Percentiles rank a stretch among this genome's conserved stretches.
phyloP scores from a whole-genome alignment of 495 filamentous ascomycete genomes.

The Trichocladium uniseriatum region DNA sequence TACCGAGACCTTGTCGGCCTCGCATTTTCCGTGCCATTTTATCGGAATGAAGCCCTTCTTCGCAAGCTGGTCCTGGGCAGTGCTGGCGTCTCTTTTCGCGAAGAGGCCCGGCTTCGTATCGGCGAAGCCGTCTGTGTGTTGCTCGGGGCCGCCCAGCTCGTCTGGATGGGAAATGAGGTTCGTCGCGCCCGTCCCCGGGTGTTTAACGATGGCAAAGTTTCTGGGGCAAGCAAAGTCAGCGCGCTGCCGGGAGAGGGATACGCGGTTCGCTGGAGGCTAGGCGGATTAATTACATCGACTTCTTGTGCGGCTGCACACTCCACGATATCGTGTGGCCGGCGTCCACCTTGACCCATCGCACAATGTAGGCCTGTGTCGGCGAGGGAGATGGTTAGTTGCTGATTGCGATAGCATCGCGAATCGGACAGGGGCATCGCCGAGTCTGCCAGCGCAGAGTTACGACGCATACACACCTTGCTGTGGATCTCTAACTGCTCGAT shows the following conservation, averaged over 20 bases:
- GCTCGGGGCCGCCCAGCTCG: conserved; percentile 35
- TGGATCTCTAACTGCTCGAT: conserved; percentile 98
- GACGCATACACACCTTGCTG: conserved; percentile 64
- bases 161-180: conserved; percentile 43
- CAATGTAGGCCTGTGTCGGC: conserved; percentile 76
- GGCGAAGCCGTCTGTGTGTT: conserved; percentile 36
- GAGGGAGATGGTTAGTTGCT: conserved; percentile 1
- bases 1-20: conserved; percentile 90
- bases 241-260: neutral
- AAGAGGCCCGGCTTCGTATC: conserved; percentile 31
- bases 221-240: conserved; percentile 25
- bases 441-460: neutral
- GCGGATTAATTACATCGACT: conserved; percentile 57
- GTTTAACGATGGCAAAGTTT: conserved; percentile 96
- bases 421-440: neutral
- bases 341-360: conserved; percentile 90
- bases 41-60: conserved; percentile 78
- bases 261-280: neutral
- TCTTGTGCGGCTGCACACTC: conserved; percentile 95
- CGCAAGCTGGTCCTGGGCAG: conserved; percentile 71
- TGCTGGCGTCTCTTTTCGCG: conserved; percentile 44
- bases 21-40: conserved; percentile 87
- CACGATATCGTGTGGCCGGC: conserved; percentile 88
- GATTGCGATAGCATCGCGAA: neutral
- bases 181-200: conserved; percentile 63